Evolutionary conservation across 257 asterid genomes (phyloP).

Genomic region (Cruciata laevipes): DNA sequence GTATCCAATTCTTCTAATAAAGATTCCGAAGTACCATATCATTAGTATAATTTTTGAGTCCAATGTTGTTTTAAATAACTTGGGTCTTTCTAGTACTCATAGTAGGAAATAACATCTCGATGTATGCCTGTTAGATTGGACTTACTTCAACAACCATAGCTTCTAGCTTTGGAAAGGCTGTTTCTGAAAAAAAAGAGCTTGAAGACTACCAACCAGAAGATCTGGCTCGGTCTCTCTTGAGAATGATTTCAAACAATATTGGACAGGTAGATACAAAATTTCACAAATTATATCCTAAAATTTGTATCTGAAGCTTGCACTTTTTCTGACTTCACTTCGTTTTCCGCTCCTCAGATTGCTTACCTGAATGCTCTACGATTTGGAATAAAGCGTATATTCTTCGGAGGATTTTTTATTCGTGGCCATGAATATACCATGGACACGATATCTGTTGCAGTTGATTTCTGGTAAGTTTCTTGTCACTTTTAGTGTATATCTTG

Average conservation of each 20-base stretch:
- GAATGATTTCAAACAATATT: conserved; percentile 89
- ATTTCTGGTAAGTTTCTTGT: conserved; percentile 59
- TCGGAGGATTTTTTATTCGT: conserved; percentile 90
- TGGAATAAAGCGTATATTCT: conserved; percentile 77
- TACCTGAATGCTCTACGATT: conserved; percentile 77
- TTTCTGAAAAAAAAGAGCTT: conserved; percentile 65
- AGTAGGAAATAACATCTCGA: neutral
- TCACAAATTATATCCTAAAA: neutral
- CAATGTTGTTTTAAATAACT: neutral
- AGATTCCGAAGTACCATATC: neutral
- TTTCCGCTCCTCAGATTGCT: conserved; percentile 49
- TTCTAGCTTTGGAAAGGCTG: conserved; percentile 83
- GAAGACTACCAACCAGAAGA: conserved; percentile 77
- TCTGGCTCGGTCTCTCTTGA: conserved; percentile 71
- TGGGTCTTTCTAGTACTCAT: neutral
- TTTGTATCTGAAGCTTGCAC: neutral
- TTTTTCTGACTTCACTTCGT: conserved; percentile 8
- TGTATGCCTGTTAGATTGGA: conserved; percentile 51
- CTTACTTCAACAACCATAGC: conserved; percentile 80
- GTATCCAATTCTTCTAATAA: conserved; percentile 21
- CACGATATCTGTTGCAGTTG: conserved; percentile 84
- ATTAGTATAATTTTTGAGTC: neutral
- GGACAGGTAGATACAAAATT: conserved; percentile 60
- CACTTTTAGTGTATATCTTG: neutral
- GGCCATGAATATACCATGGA: conserved; percentile 94